A percentile compares a stretch with the other conserved stretches of the same genome.
These are phyloP conservation scores for Trichoderma sp. DNA, from an alignment of 2,329 filamentous ascomycete genomes.

Conservation along the genomic window DNA sequence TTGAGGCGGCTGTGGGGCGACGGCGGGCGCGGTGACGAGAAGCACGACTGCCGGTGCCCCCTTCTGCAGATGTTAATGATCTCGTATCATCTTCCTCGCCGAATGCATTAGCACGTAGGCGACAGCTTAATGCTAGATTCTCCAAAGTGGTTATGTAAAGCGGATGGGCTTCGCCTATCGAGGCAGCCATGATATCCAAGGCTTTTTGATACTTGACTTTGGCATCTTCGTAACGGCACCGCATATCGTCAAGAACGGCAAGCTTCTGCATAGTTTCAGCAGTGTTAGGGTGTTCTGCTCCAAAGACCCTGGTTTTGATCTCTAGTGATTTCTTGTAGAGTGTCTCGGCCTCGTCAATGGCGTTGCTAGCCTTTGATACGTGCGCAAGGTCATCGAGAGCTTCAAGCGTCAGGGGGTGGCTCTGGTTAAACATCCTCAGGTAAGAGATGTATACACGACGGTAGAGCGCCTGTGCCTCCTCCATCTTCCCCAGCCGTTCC, in stretches of 20 bases:
- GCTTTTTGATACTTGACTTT: conserved; percentile 30
- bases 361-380: conserved; percentile 30
- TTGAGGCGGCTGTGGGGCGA: conserved; percentile 12
- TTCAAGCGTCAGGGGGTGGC: conserved; percentile 34
- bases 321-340: conserved; percentile 34
- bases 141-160: conserved; percentile 31
- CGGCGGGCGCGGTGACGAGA: conserved; percentile 11
- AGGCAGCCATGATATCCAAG: conserved; percentile 30
- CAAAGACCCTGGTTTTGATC: conserved; percentile 30
- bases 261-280: conserved; percentile 33
- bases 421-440: conserved; percentile 32
- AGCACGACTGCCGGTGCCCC: not conserved
- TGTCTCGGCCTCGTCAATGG: conserved; percentile 35
- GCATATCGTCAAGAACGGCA: conserved; percentile 33
- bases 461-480: conserved; percentile 33
- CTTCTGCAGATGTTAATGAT: conserved; percentile 4
- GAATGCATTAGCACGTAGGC: conserved; percentile 26
- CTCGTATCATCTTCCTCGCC: conserved; percentile 15
- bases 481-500: conserved; percentile 30
- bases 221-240: conserved; percentile 30
- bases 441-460: conserved; percentile 33
- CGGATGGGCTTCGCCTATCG: conserved; percentile 32
- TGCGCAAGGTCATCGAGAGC: conserved; percentile 34
- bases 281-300: conserved; percentile 31
- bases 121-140: conserved; percentile 31